A percentile compares a stretch with the other conserved stretches of the same genome.
Evolutionary conservation across 2,329 filamentous ascomycete genomes (phyloP).

Genomic region (Fonsecaea multimorphosa): DNA sequence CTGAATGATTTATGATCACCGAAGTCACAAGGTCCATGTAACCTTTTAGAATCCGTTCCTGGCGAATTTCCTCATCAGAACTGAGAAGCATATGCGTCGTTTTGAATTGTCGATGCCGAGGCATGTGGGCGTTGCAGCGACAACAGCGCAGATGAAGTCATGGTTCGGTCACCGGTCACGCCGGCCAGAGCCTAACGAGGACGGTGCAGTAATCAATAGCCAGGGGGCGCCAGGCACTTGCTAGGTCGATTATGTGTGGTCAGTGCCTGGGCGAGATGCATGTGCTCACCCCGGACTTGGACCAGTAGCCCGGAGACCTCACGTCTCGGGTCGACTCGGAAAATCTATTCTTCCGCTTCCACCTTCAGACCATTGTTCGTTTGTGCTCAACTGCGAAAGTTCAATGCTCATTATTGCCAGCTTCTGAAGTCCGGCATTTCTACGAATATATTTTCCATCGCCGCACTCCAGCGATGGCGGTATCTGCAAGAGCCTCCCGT

Average conservation of each 20-base stretch:
- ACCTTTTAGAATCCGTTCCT: background rate
- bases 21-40: constrained; percentile 6
- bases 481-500: constrained; percentile 26
- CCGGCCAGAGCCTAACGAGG: background rate
- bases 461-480: constrained; percentile 23
- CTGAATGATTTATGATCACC: constrained; percentile 19
- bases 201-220: background rate
- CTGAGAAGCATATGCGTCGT: constrained; percentile 1
- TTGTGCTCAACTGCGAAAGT: constrained; percentile 2
- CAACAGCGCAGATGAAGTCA: constrained; percentile 14
- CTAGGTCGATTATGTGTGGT: no score
- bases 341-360: background rate
- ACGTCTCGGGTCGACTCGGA: background rate
- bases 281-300: no score
- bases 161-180: constrained; percentile 5
- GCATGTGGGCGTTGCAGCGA: constrained; percentile 20
- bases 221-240: no score
- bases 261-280: no score
- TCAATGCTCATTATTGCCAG: background rate
- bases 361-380: background rate
- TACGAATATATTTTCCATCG: constrained; percentile 1
- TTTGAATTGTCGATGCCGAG: constrained; percentile 12
- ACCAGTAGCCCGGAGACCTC: no score
- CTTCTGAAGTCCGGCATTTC: background rate
- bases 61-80: constrained; percentile 2